Evolutionary conservation across 768 basidiomycete genomes (phyloP).

Genomic region (Macrolepiota albuminosa): DNA sequence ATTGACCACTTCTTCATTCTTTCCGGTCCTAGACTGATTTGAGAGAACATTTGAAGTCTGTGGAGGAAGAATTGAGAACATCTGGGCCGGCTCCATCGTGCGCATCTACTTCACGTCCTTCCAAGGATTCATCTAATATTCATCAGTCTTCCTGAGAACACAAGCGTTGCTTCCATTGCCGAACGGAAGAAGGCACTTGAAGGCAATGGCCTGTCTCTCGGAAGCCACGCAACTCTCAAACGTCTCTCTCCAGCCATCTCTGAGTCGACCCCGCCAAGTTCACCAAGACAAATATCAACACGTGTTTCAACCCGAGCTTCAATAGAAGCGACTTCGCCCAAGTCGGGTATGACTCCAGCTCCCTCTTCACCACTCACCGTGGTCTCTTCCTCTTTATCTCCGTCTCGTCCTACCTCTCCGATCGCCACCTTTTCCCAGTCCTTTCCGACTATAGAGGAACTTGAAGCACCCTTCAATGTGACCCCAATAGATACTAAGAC

Average conservation of each 20-base stretch:
- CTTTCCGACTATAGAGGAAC: slow-evolving; percentile 78
- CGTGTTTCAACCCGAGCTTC: slow-evolving; percentile 26
- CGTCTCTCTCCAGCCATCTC: slow-evolving; percentile 52
- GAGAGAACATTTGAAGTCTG: slow-evolving; percentile 33
- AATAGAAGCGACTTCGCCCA: slow-evolving; percentile 20
- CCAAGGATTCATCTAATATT: slow-evolving; percentile 4
- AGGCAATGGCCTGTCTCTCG: slow-evolving; percentile 63
- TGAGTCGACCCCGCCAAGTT: slow-evolving; percentile 37
- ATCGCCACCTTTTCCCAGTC: slow-evolving; percentile 57
- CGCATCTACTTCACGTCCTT: slow-evolving; percentile 13
- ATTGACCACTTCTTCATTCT: neutral
- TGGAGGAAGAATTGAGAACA: slow-evolving; percentile 44
- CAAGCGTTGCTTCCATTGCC: slow-evolving; percentile 54
- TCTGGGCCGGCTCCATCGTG: slow-evolving; percentile 33
- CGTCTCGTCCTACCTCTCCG: slow-evolving; percentile 68
- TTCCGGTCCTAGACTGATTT: slow-evolving; percentile 26
- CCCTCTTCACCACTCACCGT: slow-evolving; percentile 55
- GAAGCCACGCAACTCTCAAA: slow-evolving; percentile 37
- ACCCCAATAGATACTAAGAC: slow-evolving; percentile 36
- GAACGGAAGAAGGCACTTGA: slow-evolving; percentile 76
- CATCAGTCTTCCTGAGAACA: slow-evolving; percentile 15
- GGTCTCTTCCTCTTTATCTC: slow-evolving; percentile 60
- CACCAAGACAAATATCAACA: slow-evolving; percentile 30
- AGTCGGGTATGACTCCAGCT: slow-evolving; percentile 28
- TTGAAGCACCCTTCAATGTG: slow-evolving; percentile 51